Evolutionary conservation across 768 basidiomycete species (phyloP).

Genomic region (Leccinum ochraceum): DNA sequence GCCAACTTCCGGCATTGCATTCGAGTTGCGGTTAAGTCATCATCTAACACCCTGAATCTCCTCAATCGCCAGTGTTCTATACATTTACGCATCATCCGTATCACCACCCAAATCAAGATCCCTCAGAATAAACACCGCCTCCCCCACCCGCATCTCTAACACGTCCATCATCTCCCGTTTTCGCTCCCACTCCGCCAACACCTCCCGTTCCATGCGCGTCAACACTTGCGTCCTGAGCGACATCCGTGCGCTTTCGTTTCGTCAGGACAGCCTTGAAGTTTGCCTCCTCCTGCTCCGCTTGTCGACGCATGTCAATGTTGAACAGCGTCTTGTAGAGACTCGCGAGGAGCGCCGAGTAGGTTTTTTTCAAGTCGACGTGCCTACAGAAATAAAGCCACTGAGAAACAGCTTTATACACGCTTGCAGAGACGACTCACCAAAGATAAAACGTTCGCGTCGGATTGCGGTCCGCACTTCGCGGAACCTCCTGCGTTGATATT

Average conservation of each 20-base stretch:
- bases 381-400: slow-evolving; percentile 40
- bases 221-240: slow-evolving; percentile 76
- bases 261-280: slow-evolving; percentile 71
- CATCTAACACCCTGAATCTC: too few relatives aligned
- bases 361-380: slow-evolving; percentile 87
- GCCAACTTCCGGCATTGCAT: too few relatives aligned
- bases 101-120: slow-evolving; percentile 62
- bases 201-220: slow-evolving; percentile 73
- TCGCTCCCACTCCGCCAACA: slow-evolving; percentile 70
- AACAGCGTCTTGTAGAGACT: slow-evolving; percentile 75
- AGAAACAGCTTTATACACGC: neutral
- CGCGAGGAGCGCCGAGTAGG: slow-evolving; percentile 73
- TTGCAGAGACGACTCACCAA: slow-evolving; percentile 54
- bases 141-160: slow-evolving; percentile 84
- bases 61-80: neutral
- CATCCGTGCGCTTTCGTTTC: slow-evolving; percentile 76
- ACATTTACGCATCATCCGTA: slow-evolving; percentile 43
- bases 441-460: slow-evolving; percentile 89
- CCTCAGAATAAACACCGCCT: slow-evolving; percentile 85
- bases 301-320: slow-evolving; percentile 76
- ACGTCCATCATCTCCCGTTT: slow-evolving; percentile 58
- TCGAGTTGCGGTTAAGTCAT: too few relatives aligned
- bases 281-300: slow-evolving; percentile 69
- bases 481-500: slow-evolving; percentile 91
- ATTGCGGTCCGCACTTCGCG: slow-evolving; percentile 87